Evolutionary conservation across 2,329 filamentous ascomycete species (phyloP).

Genomic region (Ophiostoma quercus): DNA sequence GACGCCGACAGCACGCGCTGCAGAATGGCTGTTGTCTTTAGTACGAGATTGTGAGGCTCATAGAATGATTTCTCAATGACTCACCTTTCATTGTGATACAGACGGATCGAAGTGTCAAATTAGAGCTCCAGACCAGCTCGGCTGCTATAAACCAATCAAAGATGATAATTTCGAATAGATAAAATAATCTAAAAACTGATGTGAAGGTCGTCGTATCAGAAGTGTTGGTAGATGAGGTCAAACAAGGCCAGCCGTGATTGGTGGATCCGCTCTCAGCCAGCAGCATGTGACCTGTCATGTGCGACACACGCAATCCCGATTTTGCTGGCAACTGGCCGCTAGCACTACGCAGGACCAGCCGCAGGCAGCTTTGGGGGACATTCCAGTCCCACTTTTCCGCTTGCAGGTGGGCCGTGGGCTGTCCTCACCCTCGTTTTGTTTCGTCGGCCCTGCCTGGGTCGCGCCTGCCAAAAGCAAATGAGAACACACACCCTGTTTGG

Average conservation of each 20-base stretch:
- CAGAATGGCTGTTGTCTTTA: constrained; percentile 62
- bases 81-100: not conserved
- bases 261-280: not conserved
- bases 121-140: not conserved
- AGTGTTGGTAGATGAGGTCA: not conserved
- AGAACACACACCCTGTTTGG: constrained; percentile 15
- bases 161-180: too few species aligned
- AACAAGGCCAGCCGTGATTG: not conserved
- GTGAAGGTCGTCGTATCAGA: too few species aligned
- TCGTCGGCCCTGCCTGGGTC: constrained; percentile 19
- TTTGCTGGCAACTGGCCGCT: not conserved
- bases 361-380: constrained; percentile 17
- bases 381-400: constrained; percentile 19
- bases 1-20: constrained; percentile 93
- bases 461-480: constrained; percentile 22
- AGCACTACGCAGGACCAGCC: not conserved
- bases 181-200: too few species aligned
- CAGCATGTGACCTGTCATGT: not conserved
- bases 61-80: not conserved
- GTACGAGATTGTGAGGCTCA: not conserved
- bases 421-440: constrained; percentile 19
- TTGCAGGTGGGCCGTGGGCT: constrained; percentile 15
- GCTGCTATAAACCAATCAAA: too few species aligned
- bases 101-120: too few species aligned
- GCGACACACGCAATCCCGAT: not conserved